Evolutionary conservation across 176 grass and related monocot genomes (phyloP), one percentile per base, ranked within the genome.

Genomic region (Elaeis guineensis): DNA sequence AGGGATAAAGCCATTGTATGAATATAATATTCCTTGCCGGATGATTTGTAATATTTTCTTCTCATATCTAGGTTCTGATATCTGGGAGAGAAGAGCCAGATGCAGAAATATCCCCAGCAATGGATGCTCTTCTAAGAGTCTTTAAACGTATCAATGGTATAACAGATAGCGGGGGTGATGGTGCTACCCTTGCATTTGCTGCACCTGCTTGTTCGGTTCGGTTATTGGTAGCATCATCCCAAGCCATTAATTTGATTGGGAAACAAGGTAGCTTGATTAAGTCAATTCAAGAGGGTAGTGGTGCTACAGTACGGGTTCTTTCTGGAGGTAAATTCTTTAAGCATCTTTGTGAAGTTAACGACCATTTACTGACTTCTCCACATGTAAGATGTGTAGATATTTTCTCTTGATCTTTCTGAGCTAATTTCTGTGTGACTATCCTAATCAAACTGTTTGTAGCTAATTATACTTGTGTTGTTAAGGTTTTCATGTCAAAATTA

Each of bases 211-310:
- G 87, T 64, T 70, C 84, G 24, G 66, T 86, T 22, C 84, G 87
- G 35, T 69, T 98, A 54, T 83, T 98, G 76, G 84, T 98, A 64
- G 81, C 84, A 74, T 80, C 80, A 59, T 72, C 93, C 49, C 93
- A 98, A 83, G 87, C 87, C 55, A 81, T 92, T 69, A 92, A 89
- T 76, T 89, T 98, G 63, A 98, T 98, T 78, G 93, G 93, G 19
- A 98, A 98, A 53, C 88, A 98, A 78, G 93, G 93, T 49, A 65
- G 76, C 17, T 80, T 79, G 62, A 98, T 98, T 58, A 98, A 83
- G 62, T 76, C 87, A 19, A 98, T 98, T 70, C 93, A 98, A 72
- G 93, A 92, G 73, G 52, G 61, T 64, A 81, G 78, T 0, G 71
- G 82, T 76, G 87, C 93, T 58, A 78, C 70, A 19, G 70, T 98